Evolutionary conservation across 768 basidiomycete genomes (phyloP).

Genomic region (Rickenella mellea): DNA sequence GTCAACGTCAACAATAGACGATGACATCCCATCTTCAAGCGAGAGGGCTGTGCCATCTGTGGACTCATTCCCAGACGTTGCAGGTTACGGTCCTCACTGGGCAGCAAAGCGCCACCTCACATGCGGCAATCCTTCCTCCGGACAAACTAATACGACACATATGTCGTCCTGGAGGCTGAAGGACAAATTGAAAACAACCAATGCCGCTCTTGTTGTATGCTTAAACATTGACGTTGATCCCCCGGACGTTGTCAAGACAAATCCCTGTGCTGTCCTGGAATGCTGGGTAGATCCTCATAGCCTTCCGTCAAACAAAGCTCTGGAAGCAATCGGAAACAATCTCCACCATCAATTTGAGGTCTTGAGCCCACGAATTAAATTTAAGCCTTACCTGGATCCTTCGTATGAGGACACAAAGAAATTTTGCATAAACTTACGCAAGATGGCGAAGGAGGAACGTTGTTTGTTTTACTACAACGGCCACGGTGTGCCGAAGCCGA

Average conservation of each 20-base stretch:
- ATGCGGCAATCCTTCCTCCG: slow-evolving; percentile 76
- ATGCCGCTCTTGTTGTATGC: slow-evolving; percentile 84
- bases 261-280: slow-evolving; percentile 89
- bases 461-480: slow-evolving; percentile 97
- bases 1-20: too few species aligned
- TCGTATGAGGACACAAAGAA: slow-evolving; percentile 88
- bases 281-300: slow-evolving; percentile 97
- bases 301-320: slow-evolving; percentile 85
- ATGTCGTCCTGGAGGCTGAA: slow-evolving; percentile 75
- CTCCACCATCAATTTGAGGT: slow-evolving; percentile 94
- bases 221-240: slow-evolving; percentile 97
- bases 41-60: neutral
- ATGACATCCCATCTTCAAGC: neutral
- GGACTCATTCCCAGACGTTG: neutral
- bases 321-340: slow-evolving; percentile 89
- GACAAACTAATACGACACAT: slow-evolving; percentile 55
- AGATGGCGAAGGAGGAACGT: slow-evolving; percentile 87
- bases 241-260: slow-evolving; percentile 94
- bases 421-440: slow-evolving; percentile 75
- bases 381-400: slow-evolving; percentile 92
- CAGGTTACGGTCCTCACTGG: slow-evolving; percentile 48
- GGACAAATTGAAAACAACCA: slow-evolving; percentile 83
- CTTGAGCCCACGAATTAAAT: slow-evolving; percentile 86
- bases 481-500: slow-evolving; percentile 96
- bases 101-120: slow-evolving; percentile 86